phyloP scores from a whole-genome alignment of 139 green algal genomes.

The Mesotaenium endlicherianum region DNA sequence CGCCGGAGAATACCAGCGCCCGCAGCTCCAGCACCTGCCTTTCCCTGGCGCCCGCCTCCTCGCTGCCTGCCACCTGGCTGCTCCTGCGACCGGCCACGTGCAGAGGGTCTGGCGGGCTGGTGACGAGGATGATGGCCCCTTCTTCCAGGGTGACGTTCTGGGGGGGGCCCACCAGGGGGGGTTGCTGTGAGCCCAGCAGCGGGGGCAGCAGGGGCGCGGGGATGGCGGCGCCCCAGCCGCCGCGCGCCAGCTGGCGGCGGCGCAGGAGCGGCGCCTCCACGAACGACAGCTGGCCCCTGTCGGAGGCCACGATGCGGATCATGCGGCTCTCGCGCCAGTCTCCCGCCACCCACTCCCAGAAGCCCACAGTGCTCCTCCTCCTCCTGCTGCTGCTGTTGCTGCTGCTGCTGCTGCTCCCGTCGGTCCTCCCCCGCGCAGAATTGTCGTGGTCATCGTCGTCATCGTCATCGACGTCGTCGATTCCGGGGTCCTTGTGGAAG shows the following conservation, averaged over 20 bases:
- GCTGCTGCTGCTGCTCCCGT: not conserved
- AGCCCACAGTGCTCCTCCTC: not conserved
- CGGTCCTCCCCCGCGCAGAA: not conserved
- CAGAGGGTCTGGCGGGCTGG: not conserved
- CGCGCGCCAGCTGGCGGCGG: not conserved
- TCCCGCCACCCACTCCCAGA: conserved; percentile 63
- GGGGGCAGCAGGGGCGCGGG: not conserved
- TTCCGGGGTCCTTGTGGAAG: not conserved
- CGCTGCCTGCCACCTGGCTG: not conserved
- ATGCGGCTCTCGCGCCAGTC: conserved; percentile 68
- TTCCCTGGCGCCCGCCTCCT: not conserved
- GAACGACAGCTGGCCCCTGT: conserved; percentile 57
- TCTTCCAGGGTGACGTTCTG: not conserved
- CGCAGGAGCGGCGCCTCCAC: conserved; percentile 55
- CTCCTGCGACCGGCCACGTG: not conserved
- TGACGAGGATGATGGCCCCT: not conserved
- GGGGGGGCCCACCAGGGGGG: too few species aligned
- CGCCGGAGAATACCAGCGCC: not conserved
- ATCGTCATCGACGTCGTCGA: not conserved
- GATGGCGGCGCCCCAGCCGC: not conserved
- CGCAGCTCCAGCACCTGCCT: not conserved
- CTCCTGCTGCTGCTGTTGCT: not conserved
- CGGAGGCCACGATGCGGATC: conserved; percentile 50
- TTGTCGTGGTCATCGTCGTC: not conserved
- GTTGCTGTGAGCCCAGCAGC: not conserved